phyloP scores from a whole-genome alignment of 768 basidiomycete genomes.

The Tricholoma sp. region DNA sequence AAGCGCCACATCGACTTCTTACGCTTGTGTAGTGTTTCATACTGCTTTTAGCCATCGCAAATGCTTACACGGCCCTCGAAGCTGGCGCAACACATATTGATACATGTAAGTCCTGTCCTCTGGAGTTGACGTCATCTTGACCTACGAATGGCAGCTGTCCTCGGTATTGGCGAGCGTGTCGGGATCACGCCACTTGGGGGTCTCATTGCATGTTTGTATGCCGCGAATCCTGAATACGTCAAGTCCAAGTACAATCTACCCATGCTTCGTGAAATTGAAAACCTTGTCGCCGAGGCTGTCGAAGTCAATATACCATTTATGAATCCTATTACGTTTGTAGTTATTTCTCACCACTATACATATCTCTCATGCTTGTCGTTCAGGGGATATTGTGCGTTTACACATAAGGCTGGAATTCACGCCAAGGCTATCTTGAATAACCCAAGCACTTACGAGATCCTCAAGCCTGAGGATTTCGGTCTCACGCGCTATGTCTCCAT shows the following conservation, averaged over 20 bases:
- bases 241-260: constrained; percentile 98
- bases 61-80: constrained; percentile 96
- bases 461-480: constrained; percentile 99
- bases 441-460: constrained; percentile 97
- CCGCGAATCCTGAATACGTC: constrained; percentile 97
- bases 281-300: constrained; percentile 97
- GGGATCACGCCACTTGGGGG: constrained; percentile 98
- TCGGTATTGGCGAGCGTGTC: constrained; percentile 98
- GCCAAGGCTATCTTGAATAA: constrained; percentile 99
- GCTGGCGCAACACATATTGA: constrained; percentile 99
- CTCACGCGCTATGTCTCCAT: constrained; percentile 97
- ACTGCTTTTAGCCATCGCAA: constrained; percentile 74
- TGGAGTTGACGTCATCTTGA: constrained; percentile 3
- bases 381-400: constrained; percentile 99
- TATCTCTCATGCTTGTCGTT: constrained; percentile 7
- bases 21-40: neutral
- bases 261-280: constrained; percentile 98
- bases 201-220: constrained; percentile 93
- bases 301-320: constrained; percentile 97
- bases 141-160: constrained; percentile 54
- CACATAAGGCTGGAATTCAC: constrained; percentile 99
- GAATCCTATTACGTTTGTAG: constrained; percentile 82
- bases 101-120: constrained; percentile 57
- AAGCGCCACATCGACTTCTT: constrained; percentile 15
- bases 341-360: neutral